Evolutionary conservation across 257 asterid genomes (phyloP).

Genomic region (Leptodermis oblonga): DNA sequence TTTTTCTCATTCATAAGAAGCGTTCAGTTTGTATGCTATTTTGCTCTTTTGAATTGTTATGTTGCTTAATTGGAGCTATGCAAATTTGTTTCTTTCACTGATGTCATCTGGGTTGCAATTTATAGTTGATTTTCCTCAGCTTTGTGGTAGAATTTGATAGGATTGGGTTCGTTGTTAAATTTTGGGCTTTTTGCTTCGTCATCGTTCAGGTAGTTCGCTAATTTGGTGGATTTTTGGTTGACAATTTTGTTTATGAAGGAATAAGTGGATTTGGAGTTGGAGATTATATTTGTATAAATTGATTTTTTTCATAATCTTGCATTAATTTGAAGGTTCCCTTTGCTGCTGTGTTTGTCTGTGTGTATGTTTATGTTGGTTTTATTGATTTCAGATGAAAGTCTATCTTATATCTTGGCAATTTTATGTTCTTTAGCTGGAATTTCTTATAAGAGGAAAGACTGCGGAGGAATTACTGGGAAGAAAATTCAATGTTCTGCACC

Average conservation of each 20-base stretch:
- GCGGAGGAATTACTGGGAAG: slow-evolving; percentile 38
- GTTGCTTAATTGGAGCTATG: neutral
- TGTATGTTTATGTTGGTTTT: neutral
- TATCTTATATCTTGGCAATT: neutral
- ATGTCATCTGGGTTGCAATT: neutral
- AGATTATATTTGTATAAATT: neutral
- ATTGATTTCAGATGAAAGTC: slow-evolving; percentile 15
- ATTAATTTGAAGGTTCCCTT: neutral
- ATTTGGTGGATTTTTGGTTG: slow-evolving; percentile 4
- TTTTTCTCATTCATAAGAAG: neutral
- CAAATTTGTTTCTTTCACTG: neutral
- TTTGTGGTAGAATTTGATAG: neutral
- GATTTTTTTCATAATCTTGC: neutral
- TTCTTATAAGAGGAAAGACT: slow-evolving; percentile 56
- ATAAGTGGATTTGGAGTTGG: neutral
- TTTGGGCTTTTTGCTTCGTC: neutral
- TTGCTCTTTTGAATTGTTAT: neutral
- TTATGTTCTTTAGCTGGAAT: slow-evolving; percentile 48
- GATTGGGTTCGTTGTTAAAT: neutral
- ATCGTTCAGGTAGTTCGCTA: slow-evolving; percentile 7
- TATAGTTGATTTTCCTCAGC: neutral
- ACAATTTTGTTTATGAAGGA: neutral
- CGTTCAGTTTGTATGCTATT: neutral
- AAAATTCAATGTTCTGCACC: slow-evolving; percentile 66
- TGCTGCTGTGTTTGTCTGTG: neutral